phyloP scores from a whole-genome alignment of 306 rosid species.

The Ammopiptanthus mongolicus region DNA sequence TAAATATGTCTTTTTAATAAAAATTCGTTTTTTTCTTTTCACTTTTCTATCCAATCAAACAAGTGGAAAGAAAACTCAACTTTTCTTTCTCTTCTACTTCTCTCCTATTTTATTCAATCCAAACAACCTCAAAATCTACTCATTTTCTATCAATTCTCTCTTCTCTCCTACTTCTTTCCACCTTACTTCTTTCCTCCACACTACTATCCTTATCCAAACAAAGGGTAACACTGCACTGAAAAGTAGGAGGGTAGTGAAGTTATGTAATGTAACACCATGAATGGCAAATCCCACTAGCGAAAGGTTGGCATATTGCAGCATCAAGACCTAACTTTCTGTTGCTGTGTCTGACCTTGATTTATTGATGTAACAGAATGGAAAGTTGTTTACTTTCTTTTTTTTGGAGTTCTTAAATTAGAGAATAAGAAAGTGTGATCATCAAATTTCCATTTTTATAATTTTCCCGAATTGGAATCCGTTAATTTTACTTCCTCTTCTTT shows the following conservation, averaged over 20 bases:
- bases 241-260: constrained; percentile 14
- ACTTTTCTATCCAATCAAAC: no score
- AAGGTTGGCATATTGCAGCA: constrained; percentile 21
- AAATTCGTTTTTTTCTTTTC: no score
- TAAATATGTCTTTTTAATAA: no score
- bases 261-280: neutral
- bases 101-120: no score
- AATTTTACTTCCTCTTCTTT: neutral
- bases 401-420: neutral
- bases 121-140: no score
- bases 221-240: no score
- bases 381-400: neutral
- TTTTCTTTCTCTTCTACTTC: no score
- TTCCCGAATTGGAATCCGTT: neutral
- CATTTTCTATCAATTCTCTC: no score
- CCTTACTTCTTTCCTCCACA: no score
- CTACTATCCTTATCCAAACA: no score
- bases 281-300: constrained; percentile 24
- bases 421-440: neutral
- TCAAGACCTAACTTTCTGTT: constrained; percentile 28
- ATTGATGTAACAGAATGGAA: neutral
- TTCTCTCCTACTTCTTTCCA: no score
- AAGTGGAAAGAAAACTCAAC: no score
- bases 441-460: neutral
- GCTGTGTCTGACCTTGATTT: constrained; percentile 8